Evolutionary conservation across 2,329 filamentous ascomycete genomes (phyloP), one percentile per base, ranked within the genome.

Genomic region (Colletotrichum endophyticum): DNA sequence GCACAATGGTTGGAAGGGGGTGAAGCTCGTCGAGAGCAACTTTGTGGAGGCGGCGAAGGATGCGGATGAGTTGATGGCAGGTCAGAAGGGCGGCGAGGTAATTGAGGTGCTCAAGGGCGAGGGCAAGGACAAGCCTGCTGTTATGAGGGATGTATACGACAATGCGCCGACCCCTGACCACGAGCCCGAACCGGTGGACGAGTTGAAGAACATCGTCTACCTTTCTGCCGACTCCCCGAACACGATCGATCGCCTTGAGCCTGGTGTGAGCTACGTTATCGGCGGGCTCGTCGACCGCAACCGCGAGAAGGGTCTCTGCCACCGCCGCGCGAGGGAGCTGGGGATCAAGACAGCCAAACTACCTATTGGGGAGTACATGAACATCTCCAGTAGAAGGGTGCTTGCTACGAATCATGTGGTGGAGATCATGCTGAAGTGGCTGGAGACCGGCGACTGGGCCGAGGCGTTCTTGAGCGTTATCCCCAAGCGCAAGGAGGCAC

Each of bases 281-380:
- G 97, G 97, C 44, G 97, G 96, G 0, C 89, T 99, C 44, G 97
- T 99, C 30, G 97, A 99, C 87, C 96, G 96, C 86, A 99, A 99
- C 85, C 92, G 97, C 61, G 94, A 99, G 85, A 99, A 99, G 87
- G 96, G 95, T 1, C 89, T 99, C 49, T 99, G 97, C 85, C 96
- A 98, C 88, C 94, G 93, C 80, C 90, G 94, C 19, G 97, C 97
- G 0, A 88, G 91, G 70, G 92, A 94, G 71, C 90, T 90, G 77
- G 95, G 95, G 1, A 92, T 99, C 80, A 94, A 94, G 78, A 99
- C 97, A 0, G 97, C 96, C 3, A 96, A 95, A 83, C 85, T 99
- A 72, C 97, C 97, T 0, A 99, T 99, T 80, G 95, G 96, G n/a
- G 93, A 99, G 78, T 99, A 95, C 84, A 94, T 99, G 89, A 91